Conservation (phyloP, 1,284 basidiomycete species). For the Pterulicium gracile region DNA sequence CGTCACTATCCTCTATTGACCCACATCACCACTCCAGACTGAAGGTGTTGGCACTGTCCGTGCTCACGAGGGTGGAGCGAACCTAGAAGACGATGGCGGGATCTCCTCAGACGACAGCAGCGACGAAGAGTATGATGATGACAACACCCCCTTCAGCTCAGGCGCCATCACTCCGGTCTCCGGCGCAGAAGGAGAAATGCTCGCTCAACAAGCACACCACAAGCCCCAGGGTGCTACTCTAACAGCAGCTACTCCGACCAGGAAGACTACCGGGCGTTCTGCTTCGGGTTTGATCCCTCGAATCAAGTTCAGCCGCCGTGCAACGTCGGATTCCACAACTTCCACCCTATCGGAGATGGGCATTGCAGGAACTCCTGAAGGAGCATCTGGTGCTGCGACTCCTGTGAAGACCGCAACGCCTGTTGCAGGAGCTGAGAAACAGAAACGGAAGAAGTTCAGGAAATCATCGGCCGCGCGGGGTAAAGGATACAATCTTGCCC, state of each 20-base stretch:
- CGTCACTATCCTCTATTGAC: conserved; percentile 5
- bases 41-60: conserved; percentile 83
- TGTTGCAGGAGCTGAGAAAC: conserved; percentile 7
- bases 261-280: neutral
- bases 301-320: neutral
- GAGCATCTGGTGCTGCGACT: neutral
- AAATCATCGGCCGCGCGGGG: conserved; percentile 22
- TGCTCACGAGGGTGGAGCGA: conserved; percentile 45
- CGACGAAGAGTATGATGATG: conserved; percentile 25
- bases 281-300: neutral
- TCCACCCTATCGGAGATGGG: neutral
- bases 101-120: conserved; percentile 51
- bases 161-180: neutral
- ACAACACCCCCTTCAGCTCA: conserved; percentile 10
- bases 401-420: neutral
- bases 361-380: neutral
- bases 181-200: conserved; percentile 9
- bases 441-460: conserved; percentile 14
- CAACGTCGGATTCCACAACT: neutral
- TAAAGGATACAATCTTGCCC: conserved; percentile 53
- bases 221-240: neutral
- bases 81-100: conserved; percentile 72
- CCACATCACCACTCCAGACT: conserved; percentile 38
- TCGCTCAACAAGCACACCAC: neutral
- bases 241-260: neutral